Base-by-base conservation (phyloP, 1,284 basidiomycete genomes). In the Ustilago curta region DNA sequence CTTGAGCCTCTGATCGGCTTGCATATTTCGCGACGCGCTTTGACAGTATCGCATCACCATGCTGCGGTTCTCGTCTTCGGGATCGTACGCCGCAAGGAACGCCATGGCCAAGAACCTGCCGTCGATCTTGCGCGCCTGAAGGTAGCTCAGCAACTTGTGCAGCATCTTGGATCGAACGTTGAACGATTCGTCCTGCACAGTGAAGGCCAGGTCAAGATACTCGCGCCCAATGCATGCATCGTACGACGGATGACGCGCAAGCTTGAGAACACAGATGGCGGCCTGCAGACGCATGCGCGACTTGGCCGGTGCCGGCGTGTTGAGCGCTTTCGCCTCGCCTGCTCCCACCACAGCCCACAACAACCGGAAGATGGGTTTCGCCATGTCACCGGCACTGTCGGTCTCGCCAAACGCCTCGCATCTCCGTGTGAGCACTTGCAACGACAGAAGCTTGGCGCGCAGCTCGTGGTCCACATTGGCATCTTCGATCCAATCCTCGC, bases 31-130 rank as follows among this genome's bases (percentile, higher is more conserved):
- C 4, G 57, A 39, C 4, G 47, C 48, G 27, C 44, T 31, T 11
- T 57, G 45, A 19, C 72, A 70, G 60, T 79, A 80, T 8, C 58
- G 51, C 23, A 56, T 21, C 12, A 84, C 81, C 59, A 77, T 76
- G 11, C 45, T 51, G 14, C 66, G 64, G 51, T 81, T 77, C 56
- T 84, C 83, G 27, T 86, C 85, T 77, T 97, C 95, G 0, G 96
- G 96, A 85, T 99, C 97, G 73, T 94, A 91, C 0, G 94, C 92
- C 0, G 92, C 91, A 37, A 99, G 86, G 86, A 97, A 95, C 0
- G 93, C 90, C 65, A 97, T 89, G 44, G 93, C 87, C 79, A 95
- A 92, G 87, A 91, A 97, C 25, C 90, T 88, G 0, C 91, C 83
- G 16, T 90, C 88, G 8, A 96, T 87, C 83, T 90, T 90, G 37